Percentiles rank a stretch among this genome's conserved stretches.
phyloP scores from a whole-genome alignment of 495 filamentous ascomycete species.

The Neurospora sp. region DNA sequence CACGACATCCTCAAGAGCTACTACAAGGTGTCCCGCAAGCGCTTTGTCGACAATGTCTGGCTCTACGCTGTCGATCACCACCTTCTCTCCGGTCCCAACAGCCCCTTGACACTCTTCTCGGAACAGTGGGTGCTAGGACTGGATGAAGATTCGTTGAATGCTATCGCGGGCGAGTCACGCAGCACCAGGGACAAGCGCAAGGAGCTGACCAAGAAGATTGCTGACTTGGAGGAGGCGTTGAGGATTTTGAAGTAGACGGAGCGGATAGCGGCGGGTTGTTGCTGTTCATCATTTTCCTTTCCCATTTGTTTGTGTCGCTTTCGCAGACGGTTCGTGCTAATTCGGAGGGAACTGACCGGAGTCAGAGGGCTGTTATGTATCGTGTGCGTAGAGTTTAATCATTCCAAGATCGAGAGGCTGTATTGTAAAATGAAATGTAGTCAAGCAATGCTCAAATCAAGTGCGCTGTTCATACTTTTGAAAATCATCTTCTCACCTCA shows the following conservation, averaged over 20 bases:
- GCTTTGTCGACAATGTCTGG: conserved; percentile 49
- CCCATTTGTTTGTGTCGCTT: too few relatives aligned
- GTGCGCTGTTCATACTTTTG: too few relatives aligned
- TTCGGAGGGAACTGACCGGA: too few relatives aligned
- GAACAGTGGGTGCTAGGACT: conserved; percentile 25
- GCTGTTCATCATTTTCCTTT: not conserved
- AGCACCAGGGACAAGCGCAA: conserved; percentile 12
- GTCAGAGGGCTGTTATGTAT: too few relatives aligned
- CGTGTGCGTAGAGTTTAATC: too few relatives aligned
- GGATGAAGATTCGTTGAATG: conserved; percentile 18
- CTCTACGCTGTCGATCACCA: conserved; percentile 23
- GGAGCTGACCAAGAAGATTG: conserved; percentile 17
- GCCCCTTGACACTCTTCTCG: conserved; percentile 23
- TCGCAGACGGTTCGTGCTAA: too few relatives aligned
- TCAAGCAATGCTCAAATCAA: too few relatives aligned
- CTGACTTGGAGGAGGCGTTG: conserved; percentile 15
- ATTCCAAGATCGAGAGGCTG: too few relatives aligned
- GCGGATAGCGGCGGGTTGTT: not conserved
- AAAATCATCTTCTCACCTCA: too few relatives aligned
- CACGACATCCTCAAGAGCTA: conserved; percentile 50
- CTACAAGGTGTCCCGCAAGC: conserved; percentile 47
- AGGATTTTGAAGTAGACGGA: conserved; percentile 13
- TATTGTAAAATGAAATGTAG: too few relatives aligned
- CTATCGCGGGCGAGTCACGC: conserved; percentile 25
- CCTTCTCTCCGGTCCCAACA: conserved; percentile 22